Conservation (phyloP, 495 filamentous ascomycete genomes). For the Evernia prunastri region DNA sequence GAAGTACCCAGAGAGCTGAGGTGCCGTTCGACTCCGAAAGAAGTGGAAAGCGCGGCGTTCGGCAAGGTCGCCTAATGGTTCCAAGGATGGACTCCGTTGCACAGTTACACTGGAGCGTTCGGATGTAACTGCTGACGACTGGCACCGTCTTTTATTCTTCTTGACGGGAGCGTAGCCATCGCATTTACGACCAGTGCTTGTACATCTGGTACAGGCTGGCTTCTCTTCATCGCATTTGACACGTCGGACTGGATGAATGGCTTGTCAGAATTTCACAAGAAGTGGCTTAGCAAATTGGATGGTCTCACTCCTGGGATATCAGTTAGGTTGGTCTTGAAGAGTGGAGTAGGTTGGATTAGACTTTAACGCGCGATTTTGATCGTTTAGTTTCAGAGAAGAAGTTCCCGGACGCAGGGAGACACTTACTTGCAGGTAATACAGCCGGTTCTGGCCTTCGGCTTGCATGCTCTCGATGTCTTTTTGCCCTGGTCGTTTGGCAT, state of each 20-base stretch:
- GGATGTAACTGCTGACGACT: not conserved
- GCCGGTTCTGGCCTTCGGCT: conserved; percentile 29
- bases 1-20: conserved; percentile 56
- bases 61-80: too few relatives aligned
- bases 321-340: not conserved
- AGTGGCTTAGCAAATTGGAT: too few relatives aligned
- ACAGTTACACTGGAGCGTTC: too few relatives aligned
- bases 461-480: conserved; percentile 23
- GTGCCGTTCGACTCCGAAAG: conserved; percentile 49
- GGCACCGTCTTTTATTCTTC: too few relatives aligned
- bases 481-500: too few relatives aligned
- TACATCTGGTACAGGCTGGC: conserved; percentile 41
- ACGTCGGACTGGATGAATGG: conserved; percentile 30
- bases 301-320: too few relatives aligned
- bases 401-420: too few relatives aligned
- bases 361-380: too few relatives aligned
- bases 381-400: too few relatives aligned
- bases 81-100: too few relatives aligned
- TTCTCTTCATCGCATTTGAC: conserved; percentile 53
- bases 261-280: too few relatives aligned
- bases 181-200: conserved; percentile 38
- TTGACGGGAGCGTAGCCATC: not conserved
- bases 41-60: conserved; percentile 55
- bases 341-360: too few relatives aligned
- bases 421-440: conserved; percentile 41